Evolutionary conservation across 1,284 basidiomycete species (phyloP), one percentile per base, ranked within the genome.

Genomic region (Ceratobasidium sp.): DNA sequence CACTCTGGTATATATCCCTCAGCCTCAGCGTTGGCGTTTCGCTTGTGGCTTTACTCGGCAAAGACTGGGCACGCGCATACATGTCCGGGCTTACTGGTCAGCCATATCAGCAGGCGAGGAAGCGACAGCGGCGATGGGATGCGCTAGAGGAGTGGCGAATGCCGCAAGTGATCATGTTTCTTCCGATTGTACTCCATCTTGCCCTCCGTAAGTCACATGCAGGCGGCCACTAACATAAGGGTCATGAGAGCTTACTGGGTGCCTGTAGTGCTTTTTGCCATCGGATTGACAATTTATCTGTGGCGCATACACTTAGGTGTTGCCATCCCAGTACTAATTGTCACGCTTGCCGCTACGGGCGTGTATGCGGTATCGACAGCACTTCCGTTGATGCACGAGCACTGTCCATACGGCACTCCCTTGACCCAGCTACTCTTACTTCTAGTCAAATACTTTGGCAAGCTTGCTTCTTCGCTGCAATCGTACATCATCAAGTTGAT

Each of bases 31-130:
- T 69, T 23, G 52, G 48, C n/a, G 67, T 69, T 12, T 69, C 67
- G 15, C 56, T 70, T 42, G 54, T 70, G 3, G 44, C 68, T 13
- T 59, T 70, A 54, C 68, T 70, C 33, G 68, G 52, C 33, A 70
- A 70, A 28, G 52, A 59, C 56, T 70, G 68, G 68, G 56, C 52
- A 33, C 54, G 56, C 33, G 56, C 54, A 23, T 70, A 50, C 40
- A 59, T 70, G 68, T 40, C 68, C 13, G 68, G 40, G 26, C 52
- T 52, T 7, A 54, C 54, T 23, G 68, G 68, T 4, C 52, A 59
- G 38, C 68, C 68, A 3, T 54, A 70, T 59, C 33, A 57, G n/a
- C 68, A 70, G 56, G 68, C 68, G n/a, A 52, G 68, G n/a, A 56
- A 20, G 33, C 52, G 68, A 33, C 68, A 70, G 54, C 56, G 20